phyloP scores from a whole-genome alignment of 169 alveolate genomes.

The Eimeria maxima region DNA sequence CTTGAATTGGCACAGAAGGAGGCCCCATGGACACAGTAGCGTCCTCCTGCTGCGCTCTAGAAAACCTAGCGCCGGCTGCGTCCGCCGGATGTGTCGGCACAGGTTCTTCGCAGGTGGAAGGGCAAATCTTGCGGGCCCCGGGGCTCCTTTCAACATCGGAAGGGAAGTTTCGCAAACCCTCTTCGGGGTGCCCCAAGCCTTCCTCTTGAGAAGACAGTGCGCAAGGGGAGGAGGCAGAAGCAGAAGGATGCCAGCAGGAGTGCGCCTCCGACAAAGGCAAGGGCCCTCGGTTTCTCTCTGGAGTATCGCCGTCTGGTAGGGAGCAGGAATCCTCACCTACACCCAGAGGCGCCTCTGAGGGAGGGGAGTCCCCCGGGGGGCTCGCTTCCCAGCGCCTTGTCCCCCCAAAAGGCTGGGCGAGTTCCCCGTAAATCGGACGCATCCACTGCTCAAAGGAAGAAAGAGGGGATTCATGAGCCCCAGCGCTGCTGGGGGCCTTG shows the following conservation, averaged over 20 bases:
- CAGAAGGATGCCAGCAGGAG: background rate
- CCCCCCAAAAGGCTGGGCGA: background rate
- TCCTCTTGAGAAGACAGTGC: background rate
- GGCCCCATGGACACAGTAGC: background rate
- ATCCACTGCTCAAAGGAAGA: background rate
- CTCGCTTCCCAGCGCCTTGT: background rate
- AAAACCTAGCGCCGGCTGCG: background rate
- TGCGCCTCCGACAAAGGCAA: background rate
- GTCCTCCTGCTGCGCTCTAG: background rate
- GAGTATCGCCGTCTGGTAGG: background rate
- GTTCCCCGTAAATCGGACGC: constrained; percentile 8
- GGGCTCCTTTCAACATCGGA: background rate
- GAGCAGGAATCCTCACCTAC: background rate
- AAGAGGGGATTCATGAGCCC: background rate
- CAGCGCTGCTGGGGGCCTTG: background rate
- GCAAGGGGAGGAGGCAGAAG: background rate
- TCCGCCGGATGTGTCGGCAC: background rate
- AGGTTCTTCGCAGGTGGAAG: background rate
- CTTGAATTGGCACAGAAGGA: background rate
- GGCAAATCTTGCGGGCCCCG: constrained; percentile 1
- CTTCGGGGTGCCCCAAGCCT: background rate
- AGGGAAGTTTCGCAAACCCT: background rate
- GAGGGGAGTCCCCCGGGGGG: constrained; percentile 1
- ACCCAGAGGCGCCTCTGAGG: background rate
- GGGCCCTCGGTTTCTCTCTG: background rate